Percentiles rank a stretch among this genome's conserved stretches.
These are phyloP conservation scores for Eucalyptus camaldulensis DNA, from an alignment of 345 rosid species.

Conservation along the genomic window DNA sequence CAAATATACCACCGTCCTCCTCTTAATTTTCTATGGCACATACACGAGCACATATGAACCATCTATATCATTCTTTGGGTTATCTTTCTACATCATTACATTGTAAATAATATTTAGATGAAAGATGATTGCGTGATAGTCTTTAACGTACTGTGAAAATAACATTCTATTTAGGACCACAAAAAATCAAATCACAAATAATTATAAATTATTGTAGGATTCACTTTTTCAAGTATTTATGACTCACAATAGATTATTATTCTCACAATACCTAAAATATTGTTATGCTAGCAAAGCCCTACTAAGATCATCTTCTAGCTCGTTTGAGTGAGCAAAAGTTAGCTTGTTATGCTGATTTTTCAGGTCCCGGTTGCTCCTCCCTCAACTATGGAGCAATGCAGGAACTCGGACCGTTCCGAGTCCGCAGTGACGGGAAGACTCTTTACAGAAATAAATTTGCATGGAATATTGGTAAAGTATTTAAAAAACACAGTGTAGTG, in stretches of 20 bases:
- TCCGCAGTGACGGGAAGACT: slow-evolving; percentile 21
- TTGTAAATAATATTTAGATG: background rate
- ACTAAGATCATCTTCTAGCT: background rate
- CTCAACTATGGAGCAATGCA: slow-evolving; percentile 29
- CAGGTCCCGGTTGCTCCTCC: slow-evolving; percentile 40
- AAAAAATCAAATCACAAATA: too few relatives aligned
- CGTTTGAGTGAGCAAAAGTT: background rate
- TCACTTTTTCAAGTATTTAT: too few relatives aligned
- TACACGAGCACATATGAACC: background rate
- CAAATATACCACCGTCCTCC: background rate
- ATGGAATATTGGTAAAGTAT: slow-evolving; percentile 1
- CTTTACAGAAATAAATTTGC: slow-evolving; percentile 12
- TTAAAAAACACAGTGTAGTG: background rate
- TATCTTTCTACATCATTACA: background rate
- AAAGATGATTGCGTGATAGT: too few relatives aligned
- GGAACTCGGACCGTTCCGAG: slow-evolving; percentile 35
- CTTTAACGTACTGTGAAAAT: too few relatives aligned
- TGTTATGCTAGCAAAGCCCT: too few relatives aligned
- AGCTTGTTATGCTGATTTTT: background rate
- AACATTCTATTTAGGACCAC: too few relatives aligned
- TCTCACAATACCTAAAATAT: too few relatives aligned
- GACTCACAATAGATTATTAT: too few relatives aligned
- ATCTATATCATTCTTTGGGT: background rate
- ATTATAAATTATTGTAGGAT: too few relatives aligned
- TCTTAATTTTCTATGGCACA: background rate